Base-by-base conservation (phyloP, 2,329 filamentous ascomycete genomes). In the Huntiella omanensis region DNA sequence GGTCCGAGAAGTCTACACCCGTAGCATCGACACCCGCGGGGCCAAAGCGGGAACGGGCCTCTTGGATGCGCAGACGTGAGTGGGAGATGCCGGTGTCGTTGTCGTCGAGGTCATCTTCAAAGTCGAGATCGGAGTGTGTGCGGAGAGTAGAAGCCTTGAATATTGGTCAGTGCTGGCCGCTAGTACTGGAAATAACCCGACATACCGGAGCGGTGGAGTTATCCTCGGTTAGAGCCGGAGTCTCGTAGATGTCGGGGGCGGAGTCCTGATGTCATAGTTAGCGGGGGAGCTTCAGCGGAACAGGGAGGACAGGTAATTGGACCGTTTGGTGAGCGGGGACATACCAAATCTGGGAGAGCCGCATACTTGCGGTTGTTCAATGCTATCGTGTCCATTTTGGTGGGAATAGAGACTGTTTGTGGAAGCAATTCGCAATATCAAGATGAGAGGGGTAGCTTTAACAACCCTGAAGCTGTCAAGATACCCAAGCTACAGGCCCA, bases 211-310 rank as follows among this genome's bases (percentile, higher is more conserved):
- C 66, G 41, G 86, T 94, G 16, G 86, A 93, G 52, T 77, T 82
- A 61, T 93, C 87, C 58, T 94, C 85, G 48, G 82, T 88, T 53
- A 95, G 68, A 47, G 93, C 87, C 53, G 88, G 87, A 12, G 91
- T 96, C 64, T 96, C 88, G 68, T 95, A 96, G 56, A 94, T 84
- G 58, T 96, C 91, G 53, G 87, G 87, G 22, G 87, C 86, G 46
- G 80, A 82, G 64, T 95, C 87, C 83, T 92, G 54, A 15, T 35
- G 15, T 22, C n/a, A 33, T 33, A 33, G 41, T 48, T 42, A 48
- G 45, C 43, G 28, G 33, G 22, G 13, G 32, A 4, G 22, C 4
- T 32, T 59, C 52, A 58, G 43, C 28, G n/a, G 13, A 38, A n/a
- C 13, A 8, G n/a, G 38, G 38, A 39, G 40, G 17, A 38, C 15